Evolutionary conservation across 805 yeast species (phyloP).

Genomic region (Sungouiozyma ichnusensis): DNA sequence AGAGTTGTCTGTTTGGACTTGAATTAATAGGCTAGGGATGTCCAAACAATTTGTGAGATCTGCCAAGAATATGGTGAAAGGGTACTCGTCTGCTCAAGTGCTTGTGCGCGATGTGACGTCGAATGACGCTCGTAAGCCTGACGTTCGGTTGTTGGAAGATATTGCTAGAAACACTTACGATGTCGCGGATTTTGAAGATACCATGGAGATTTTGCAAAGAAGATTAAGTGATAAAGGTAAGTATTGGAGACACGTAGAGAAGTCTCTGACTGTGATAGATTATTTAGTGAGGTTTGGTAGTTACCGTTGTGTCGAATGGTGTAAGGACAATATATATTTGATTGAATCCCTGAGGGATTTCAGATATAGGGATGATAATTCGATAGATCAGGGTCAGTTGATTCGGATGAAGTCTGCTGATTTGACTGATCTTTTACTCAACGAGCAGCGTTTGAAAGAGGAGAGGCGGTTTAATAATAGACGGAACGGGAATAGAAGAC

Average conservation of each 20-base stretch:
- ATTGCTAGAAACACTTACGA: slow-evolving; percentile 66
- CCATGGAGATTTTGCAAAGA: slow-evolving; percentile 89
- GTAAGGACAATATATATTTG: slow-evolving; percentile 76
- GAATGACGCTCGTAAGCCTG: slow-evolving; percentile 80
- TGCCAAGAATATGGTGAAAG: slow-evolving; percentile 66
- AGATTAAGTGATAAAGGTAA: slow-evolving; percentile 92
- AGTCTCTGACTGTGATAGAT: slow-evolving; percentile 81
- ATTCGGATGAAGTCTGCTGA: slow-evolving; percentile 87
- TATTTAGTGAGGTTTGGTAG: slow-evolving; percentile 77
- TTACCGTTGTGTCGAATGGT: slow-evolving; percentile 86
- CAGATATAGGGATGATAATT: slow-evolving; percentile 66
- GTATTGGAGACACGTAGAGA: slow-evolving; percentile 94
- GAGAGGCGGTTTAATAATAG: slow-evolving; percentile 44
- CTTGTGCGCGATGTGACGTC: slow-evolving; percentile 88
- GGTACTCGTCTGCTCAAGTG: slow-evolving; percentile 78
- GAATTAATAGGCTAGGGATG: too few species aligned
- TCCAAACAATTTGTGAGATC: slow-evolving; percentile 71
- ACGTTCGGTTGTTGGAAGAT: slow-evolving; percentile 71
- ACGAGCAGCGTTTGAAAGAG: slow-evolving; percentile 66
- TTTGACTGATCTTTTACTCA: slow-evolving; percentile 64
- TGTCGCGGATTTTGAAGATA: slow-evolving; percentile 65
- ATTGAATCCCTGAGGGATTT: slow-evolving; percentile 88
- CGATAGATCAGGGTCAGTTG: slow-evolving; percentile 78
- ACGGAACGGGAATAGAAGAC: slow-evolving; percentile 30
- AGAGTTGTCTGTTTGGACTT: too few species aligned